Percentiles rank a stretch among this genome's conserved stretches.
phyloP scores from a whole-genome alignment of 129 eudicot genomes.

The Smallanthus sonchifolius region DNA sequence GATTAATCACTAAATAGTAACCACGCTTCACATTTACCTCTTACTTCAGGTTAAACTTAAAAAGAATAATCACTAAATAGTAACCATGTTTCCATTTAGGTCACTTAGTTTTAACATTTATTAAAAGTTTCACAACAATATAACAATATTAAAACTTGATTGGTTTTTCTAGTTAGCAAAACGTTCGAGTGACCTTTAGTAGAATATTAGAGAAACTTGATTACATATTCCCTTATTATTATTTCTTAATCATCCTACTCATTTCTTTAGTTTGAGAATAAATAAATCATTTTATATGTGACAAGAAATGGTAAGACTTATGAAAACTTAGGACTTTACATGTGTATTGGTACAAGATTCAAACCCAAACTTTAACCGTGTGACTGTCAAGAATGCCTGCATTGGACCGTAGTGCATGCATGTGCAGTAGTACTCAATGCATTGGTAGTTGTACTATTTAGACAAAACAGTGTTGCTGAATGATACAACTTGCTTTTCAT shows the following conservation, averaged over 20 bases:
- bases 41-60: no score
- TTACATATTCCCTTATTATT: neutral
- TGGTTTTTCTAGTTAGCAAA: no score
- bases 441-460: conserved; percentile 14
- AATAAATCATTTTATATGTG: neutral
- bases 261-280: neutral
- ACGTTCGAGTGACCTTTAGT: no score
- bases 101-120: no score
- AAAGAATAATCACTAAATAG: no score
- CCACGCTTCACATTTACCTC: no score
- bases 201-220: no score
- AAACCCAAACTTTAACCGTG: neutral
- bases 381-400: neutral
- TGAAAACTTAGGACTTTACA: neutral
- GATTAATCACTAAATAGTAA: no score
- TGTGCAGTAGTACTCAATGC: neutral
- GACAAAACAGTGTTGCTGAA: conserved; percentile 25
- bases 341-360: conserved; percentile 8
- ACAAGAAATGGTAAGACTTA: neutral
- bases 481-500: conserved; percentile 15
- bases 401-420: conserved; percentile 1
- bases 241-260: neutral
- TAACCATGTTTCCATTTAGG: no score
- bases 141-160: no score
- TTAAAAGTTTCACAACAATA: no score